phyloP scores from a whole-genome alignment of 345 rosid species.

The Theobroma cacao region DNA sequence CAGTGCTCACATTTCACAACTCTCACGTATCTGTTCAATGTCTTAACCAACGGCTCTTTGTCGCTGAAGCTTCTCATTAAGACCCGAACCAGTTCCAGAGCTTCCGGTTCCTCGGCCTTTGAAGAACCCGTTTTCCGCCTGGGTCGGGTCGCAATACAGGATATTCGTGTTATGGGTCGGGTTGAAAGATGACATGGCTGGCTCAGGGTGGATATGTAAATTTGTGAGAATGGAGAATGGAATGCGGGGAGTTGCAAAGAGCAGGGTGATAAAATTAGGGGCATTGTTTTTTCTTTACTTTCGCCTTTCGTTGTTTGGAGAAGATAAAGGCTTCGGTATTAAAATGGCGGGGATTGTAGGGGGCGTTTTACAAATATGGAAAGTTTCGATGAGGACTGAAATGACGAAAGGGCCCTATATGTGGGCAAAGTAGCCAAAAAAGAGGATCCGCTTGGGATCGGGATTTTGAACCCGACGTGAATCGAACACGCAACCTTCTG shows the following conservation, averaged over 20 bases:
- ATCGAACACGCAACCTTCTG: constrained; percentile 99
- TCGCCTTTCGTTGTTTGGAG: background rate
- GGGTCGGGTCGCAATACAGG: constrained; percentile 49
- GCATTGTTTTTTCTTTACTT: constrained; percentile 4
- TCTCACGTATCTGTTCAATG: constrained; percentile 64
- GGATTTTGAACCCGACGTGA: constrained; percentile 78
- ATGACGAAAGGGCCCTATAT: background rate
- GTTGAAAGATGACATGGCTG: constrained; percentile 20
- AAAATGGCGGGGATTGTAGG: background rate
- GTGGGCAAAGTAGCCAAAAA: background rate
- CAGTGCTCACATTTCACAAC: constrained; percentile 76
- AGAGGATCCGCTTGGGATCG: background rate
- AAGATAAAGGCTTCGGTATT: background rate
- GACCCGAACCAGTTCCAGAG: constrained; percentile 56
- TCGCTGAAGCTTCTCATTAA: constrained; percentile 53
- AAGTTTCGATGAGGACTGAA: background rate
- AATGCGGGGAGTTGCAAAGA: constrained; percentile 23
- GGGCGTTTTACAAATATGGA: background rate
- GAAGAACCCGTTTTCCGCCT: constrained; percentile 37
- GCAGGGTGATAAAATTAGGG: constrained; percentile 10
- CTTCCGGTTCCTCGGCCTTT: constrained; percentile 41
- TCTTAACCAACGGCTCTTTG: constrained; percentile 65
- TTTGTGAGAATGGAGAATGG: constrained; percentile 24
- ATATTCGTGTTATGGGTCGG: constrained; percentile 19
- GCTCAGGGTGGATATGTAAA: background rate